Percentiles rank a stretch among this genome's conserved stretches.
These are phyloP conservation scores for Leccinum broughii DNA, from an alignment of 768 basidiomycete species.

Conservation along the genomic window DNA sequence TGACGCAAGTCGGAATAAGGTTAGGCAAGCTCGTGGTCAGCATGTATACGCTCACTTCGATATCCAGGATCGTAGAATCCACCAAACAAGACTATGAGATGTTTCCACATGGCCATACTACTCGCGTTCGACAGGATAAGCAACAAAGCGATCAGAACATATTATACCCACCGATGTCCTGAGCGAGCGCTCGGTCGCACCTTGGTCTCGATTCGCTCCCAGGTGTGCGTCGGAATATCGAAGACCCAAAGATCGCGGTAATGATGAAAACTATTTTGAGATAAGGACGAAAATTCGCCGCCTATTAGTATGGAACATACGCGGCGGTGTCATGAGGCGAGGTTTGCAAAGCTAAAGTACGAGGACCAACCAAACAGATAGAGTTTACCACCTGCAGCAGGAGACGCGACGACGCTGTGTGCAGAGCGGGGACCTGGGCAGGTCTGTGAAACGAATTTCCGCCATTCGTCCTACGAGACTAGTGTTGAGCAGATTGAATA, in stretches of 20 bases:
- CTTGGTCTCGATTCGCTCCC: slow-evolving; percentile 91
- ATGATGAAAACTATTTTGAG: slow-evolving; percentile 85
- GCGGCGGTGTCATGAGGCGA: background rate
- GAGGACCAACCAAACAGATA: slow-evolving; percentile 67
- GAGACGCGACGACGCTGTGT: slow-evolving; percentile 74
- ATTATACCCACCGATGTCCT: slow-evolving; percentile 64
- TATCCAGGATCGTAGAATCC: slow-evolving; percentile 89
- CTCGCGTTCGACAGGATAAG: background rate
- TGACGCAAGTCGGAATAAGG: background rate
- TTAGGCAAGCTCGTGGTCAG: background rate
- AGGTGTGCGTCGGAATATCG: slow-evolving; percentile 72
- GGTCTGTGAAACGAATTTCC: slow-evolving; percentile 77
- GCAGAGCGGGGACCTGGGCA: slow-evolving; percentile 89
- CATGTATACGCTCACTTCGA: slow-evolving; percentile 48
- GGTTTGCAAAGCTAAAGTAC: background rate
- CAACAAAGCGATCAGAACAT: background rate
- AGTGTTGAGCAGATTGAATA: background rate
- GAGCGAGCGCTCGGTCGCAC: slow-evolving; percentile 75
- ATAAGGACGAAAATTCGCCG: slow-evolving; percentile 83
- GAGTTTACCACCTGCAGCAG: slow-evolving; percentile 81
- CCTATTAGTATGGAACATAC: slow-evolving; percentile 38
- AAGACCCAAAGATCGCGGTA: slow-evolving; percentile 91
- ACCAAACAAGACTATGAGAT: slow-evolving; percentile 82
- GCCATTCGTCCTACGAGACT: slow-evolving; percentile 75
- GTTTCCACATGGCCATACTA: slow-evolving; percentile 90